phyloP scores from a whole-genome alignment of 140 eudicot genomes.

The Cichorium intybus region DNA sequence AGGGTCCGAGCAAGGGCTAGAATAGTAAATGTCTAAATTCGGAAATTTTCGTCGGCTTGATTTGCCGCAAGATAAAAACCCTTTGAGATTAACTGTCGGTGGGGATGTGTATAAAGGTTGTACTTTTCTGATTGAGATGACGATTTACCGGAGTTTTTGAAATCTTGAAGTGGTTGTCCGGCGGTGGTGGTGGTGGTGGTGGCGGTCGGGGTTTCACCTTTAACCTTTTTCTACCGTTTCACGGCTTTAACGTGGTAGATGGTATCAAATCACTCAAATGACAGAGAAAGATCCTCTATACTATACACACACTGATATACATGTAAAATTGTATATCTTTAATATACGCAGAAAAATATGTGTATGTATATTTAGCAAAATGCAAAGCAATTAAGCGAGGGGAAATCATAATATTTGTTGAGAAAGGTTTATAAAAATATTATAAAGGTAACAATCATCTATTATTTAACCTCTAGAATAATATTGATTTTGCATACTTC shows the following conservation, averaged over 20 bases:
- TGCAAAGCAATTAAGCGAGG: too few species aligned
- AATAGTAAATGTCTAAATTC: neutral
- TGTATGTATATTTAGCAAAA: slow-evolving; percentile 26
- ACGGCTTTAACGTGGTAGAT: slow-evolving; percentile 21
- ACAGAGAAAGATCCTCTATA: slow-evolving; percentile 16
- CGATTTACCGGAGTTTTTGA: slow-evolving; percentile 1
- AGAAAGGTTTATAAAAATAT: too few species aligned
- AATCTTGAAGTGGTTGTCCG: slow-evolving; percentile 20
- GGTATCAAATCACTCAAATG: slow-evolving; percentile 29
- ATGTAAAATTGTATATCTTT: neutral
- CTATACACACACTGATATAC: slow-evolving; percentile 1
- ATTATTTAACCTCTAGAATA: too few species aligned
- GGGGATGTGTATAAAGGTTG: slow-evolving; percentile 8
- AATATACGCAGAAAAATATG: too few species aligned
- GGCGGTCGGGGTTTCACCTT: slow-evolving; percentile 22
- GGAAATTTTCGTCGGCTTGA: slow-evolving; percentile 10
- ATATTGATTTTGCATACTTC: too few species aligned
- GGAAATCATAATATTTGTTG: too few species aligned
- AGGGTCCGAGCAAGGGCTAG: slow-evolving; percentile 26
- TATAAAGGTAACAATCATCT: too few species aligned
- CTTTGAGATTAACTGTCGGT: slow-evolving; percentile 27
- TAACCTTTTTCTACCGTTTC: slow-evolving; percentile 2
- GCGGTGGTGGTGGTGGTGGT: neutral
- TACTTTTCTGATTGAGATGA: neutral
- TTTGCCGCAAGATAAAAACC: neutral